Evolutionary conservation across 495 filamentous ascomycete species (phyloP).

Genomic region (Sordaria brevicollis): DNA sequence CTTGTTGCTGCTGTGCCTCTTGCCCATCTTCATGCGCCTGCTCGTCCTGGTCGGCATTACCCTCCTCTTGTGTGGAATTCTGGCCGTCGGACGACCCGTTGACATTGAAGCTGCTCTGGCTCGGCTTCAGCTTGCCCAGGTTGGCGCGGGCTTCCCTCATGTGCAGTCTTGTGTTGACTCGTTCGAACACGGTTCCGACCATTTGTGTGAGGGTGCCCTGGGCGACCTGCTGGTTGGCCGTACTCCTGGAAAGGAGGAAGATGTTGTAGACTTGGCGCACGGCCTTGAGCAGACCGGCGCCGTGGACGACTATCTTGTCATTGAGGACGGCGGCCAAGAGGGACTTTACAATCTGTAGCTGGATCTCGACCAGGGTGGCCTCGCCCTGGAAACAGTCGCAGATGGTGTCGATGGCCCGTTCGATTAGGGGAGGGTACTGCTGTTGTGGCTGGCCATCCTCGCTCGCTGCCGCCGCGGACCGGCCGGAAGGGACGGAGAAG

Average conservation of each 20-base stretch:
- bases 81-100: constrained; percentile 28
- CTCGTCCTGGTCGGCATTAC: constrained; percentile 32
- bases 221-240: constrained; percentile 87
- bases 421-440: constrained; percentile 52
- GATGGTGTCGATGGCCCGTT: constrained; percentile 96
- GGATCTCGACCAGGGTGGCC: constrained; percentile 76
- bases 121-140: constrained; percentile 37
- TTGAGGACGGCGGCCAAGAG: constrained; percentile 90
- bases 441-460: constrained; percentile 42
- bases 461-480: constrained; percentile 8
- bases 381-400: constrained; percentile 99
- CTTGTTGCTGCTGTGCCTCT: neutral
- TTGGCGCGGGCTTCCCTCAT: constrained; percentile 66
- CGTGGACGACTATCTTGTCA: constrained; percentile 97
- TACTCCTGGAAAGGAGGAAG: constrained; percentile 86
- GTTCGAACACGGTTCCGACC: constrained; percentile 95
- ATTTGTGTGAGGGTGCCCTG: constrained; percentile 97
- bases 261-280: constrained; percentile 98
- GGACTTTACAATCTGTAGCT: constrained; percentile 96
- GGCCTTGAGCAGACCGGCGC: constrained; percentile 93
- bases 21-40: constrained; percentile 39
- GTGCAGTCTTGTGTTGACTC: constrained; percentile 76
- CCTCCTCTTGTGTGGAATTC: constrained; percentile 20
- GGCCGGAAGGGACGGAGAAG: constrained; percentile 65
- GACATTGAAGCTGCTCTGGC: constrained; percentile 35